Evolutionary conservation across 2,329 filamentous ascomycete species (phyloP).

Genomic region (Diaporthe sp.): DNA sequence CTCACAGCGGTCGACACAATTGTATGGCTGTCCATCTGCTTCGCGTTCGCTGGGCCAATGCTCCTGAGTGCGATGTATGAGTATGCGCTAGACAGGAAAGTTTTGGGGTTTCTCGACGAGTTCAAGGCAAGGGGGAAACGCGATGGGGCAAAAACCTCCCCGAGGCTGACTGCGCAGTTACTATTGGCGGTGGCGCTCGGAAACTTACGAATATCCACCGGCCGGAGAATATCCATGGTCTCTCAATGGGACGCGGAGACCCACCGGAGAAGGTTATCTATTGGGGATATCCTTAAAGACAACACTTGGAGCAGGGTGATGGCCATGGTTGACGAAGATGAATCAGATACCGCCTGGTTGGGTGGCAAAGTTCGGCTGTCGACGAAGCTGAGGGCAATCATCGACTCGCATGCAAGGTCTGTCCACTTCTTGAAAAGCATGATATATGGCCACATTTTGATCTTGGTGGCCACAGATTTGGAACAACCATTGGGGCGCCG

Average conservation of each 20-base stretch:
- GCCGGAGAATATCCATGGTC: conserved; percentile 1
- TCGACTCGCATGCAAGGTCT: conserved; percentile 20
- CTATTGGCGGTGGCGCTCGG: conserved; percentile 44
- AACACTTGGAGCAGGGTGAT: conserved; percentile 44
- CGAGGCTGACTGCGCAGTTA: conserved; percentile 41
- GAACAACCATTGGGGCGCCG: conserved; percentile 40
- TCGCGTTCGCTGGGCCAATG: conserved; percentile 44
- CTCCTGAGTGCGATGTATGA: conserved; percentile 44
- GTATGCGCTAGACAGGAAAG: conserved; percentile 41
- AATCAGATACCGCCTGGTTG: conserved; percentile 22
- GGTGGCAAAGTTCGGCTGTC: conserved; percentile 40
- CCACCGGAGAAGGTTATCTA: not conserved
- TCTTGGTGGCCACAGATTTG: conserved; percentile 37
- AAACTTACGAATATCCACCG: conserved; percentile 44
- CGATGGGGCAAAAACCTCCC: not conserved
- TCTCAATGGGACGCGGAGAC: not conserved
- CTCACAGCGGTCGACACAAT: conserved; percentile 40
- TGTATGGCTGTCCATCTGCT: conserved; percentile 42
- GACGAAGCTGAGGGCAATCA: conserved; percentile 30
- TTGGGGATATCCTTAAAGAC: conserved; percentile 39
- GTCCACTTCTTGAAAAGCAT: not conserved
- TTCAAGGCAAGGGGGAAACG: not conserved
- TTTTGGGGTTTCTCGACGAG: conserved; percentile 38
- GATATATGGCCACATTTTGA: not conserved
- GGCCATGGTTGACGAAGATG: conserved; percentile 44